Evolutionary conservation across 1,284 basidiomycete genomes (phyloP).

Genomic region (Neonothopanus nambi): DNA sequence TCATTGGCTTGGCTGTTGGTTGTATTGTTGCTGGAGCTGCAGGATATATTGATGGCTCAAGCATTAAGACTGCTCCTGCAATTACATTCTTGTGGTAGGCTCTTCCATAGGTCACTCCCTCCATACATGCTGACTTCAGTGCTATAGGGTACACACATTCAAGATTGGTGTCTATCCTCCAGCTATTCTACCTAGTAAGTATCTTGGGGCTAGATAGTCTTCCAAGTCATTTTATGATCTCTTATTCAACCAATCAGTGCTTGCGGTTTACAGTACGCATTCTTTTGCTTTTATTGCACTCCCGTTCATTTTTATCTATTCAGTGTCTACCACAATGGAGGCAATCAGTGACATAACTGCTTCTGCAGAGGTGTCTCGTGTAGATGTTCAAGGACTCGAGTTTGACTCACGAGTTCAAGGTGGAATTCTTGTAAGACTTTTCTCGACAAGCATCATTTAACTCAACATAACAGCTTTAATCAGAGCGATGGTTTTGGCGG

Average conservation of each 20-base stretch:
- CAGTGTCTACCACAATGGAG: conserved; percentile 78
- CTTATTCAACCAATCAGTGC: conserved; percentile 44
- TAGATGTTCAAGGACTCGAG: conserved; percentile 65
- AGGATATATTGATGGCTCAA: conserved; percentile 70
- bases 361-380: conserved; percentile 77
- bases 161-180: conserved; percentile 79
- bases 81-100: conserved; percentile 78
- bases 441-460: neutral
- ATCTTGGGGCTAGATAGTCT: too few relatives aligned
- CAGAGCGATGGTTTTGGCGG: conserved; percentile 75
- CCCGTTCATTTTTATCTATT: neutral
- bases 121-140: neutral
- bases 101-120: neutral
- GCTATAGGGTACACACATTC: conserved; percentile 68
- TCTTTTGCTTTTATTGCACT: neutral
- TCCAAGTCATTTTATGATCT: too few relatives aligned
- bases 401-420: conserved; percentile 85
- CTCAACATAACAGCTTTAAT: neutral
- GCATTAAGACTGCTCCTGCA: conserved; percentile 64
- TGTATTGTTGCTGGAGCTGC: conserved; percentile 77
- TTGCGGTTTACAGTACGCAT: conserved; percentile 70
- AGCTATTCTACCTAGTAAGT: conserved; percentile 67
- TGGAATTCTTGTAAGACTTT: conserved; percentile 68
- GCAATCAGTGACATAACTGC: conserved; percentile 88
- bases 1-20: conserved; percentile 73